These are phyloP conservation scores for Salix purpurea DNA, from an alignment of 345 rosid genomes.

Conservation along the genomic window DNA sequence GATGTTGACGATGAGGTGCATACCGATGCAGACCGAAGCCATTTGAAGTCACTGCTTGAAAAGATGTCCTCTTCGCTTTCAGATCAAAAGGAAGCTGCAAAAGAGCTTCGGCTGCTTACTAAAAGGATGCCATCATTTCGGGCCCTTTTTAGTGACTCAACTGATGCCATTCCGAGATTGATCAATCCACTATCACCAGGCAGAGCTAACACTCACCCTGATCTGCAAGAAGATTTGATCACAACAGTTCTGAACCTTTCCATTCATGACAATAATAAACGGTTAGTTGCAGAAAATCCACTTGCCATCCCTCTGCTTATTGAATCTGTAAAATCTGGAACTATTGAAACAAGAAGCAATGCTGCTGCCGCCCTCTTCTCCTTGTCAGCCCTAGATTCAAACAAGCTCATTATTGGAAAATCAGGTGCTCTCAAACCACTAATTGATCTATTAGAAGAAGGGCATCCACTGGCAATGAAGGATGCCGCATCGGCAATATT, in stretches of 20 bases:
- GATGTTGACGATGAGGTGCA: constrained; percentile 14
- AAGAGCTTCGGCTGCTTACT: constrained; percentile 44
- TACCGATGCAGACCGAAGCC: constrained; percentile 18
- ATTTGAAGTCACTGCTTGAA: constrained; percentile 37
- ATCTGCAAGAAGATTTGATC: constrained; percentile 42
- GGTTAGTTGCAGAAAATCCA: constrained; percentile 34
- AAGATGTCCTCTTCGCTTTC: constrained; percentile 41
- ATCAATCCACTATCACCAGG: constrained; percentile 30
- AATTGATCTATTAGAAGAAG: constrained; percentile 41
- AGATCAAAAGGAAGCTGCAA: constrained; percentile 46
- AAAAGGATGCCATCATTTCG: constrained; percentile 39
- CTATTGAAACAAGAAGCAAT: constrained; percentile 43
- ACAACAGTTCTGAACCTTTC: constrained; percentile 47
- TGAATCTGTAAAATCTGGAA: constrained; percentile 35
- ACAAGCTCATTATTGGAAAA: constrained; percentile 39
- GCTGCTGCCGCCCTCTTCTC: constrained; percentile 51
- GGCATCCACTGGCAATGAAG: constrained; percentile 31
- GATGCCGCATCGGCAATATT: constrained; percentile 49
- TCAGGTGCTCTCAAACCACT: constrained; percentile 48
- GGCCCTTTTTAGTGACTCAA: constrained; percentile 32
- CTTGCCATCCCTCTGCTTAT: constrained; percentile 39
- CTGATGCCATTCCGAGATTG: constrained; percentile 34
- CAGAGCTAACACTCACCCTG: constrained; percentile 25
- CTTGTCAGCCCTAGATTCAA: constrained; percentile 35
- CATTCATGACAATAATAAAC: constrained; percentile 36